Base-by-base conservation (phyloP, 805 yeast species). In the Wickerhamiella vanderwaltii region DNA sequence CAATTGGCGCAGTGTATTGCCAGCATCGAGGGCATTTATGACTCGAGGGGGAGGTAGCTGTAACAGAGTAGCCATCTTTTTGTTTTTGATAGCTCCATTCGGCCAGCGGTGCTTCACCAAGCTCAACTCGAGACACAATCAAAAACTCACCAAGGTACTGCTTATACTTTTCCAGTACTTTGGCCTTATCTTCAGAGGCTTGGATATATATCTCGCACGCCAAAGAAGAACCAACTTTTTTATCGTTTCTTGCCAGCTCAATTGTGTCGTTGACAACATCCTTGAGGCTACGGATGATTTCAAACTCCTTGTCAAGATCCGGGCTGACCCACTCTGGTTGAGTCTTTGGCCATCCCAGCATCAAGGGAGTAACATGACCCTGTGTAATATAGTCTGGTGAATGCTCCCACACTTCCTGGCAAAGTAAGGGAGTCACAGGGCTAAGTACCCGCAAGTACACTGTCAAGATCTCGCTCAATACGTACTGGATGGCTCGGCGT, bases 21-120 rank as follows among this genome's bases (percentile, higher is more conserved):
- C 98, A 91, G 61, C 98, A 91, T 56, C 98, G 71, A 5, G 95
- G 94, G 57, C 98, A 91, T 53, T 86, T 86, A 40, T 62, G 61
- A 1, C 64, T 54, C 0, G 56, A 44, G 0, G 85, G 69, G 4
- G 67, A 65, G 6, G 66, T 59, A 2, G 79, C 68, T 2, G 57
- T 47, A 3, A 73, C 52, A 1, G 49, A 50, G 5, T 66, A 43
- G 3, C 39, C 54, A 6, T 50, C 51, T 2, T 57, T 64, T 6
- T 51, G 58, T 2, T 67, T 48, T 2, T 58, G 46, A 40, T 51
- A 52, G 58, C 59, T 13, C 64, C 62, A 60, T 13, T 48, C 52
- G 9, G 43, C 29, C 6, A 55, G 44, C 0, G 54, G 47, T 5
- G 11, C 17, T 9, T 50, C 43, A 30, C 61, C 61, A 5, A 76